phyloP scores from a whole-genome alignment of 2,329 filamentous ascomycete genomes.

The Trichoderma pleuroti region DNA sequence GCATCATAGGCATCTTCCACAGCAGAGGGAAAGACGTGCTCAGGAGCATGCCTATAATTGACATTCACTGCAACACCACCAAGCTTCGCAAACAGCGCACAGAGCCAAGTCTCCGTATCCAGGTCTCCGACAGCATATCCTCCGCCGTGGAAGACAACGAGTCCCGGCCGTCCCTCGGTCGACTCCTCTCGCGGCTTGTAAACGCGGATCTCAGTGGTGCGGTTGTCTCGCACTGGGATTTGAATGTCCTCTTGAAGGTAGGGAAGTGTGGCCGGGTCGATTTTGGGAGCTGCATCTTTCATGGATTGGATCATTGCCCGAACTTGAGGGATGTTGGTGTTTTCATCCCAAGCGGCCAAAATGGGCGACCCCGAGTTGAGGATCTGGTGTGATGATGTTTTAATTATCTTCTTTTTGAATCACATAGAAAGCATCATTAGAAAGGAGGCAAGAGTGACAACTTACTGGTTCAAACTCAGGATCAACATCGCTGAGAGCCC shows the following conservation, averaged over 20 bases:
- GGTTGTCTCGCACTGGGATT: constrained; percentile 25
- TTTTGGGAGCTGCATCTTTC: constrained; percentile 11
- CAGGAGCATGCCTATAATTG: constrained; percentile 29
- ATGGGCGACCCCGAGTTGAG: constrained; percentile 21
- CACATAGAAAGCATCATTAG: too few species aligned
- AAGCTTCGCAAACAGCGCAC: constrained; percentile 26
- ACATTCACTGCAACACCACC: constrained; percentile 26
- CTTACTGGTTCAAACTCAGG: constrained; percentile 23
- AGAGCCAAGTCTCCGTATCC: constrained; percentile 26
- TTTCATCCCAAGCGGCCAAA: constrained; percentile 23
- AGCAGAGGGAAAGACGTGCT: constrained; percentile 30
- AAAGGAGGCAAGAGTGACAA: background rate
- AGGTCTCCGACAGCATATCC: constrained; percentile 29
- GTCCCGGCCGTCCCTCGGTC: constrained; percentile 20
- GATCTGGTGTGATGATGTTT: background rate
- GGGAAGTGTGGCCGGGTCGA: constrained; percentile 21
- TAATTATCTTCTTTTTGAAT: background rate
- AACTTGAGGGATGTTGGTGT: constrained; percentile 25
- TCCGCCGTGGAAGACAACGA: constrained; percentile 29
- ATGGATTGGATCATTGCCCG: constrained; percentile 23
- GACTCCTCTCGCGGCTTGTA: constrained; percentile 24
- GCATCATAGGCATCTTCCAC: constrained; percentile 30
- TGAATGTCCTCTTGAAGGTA: constrained; percentile 25
- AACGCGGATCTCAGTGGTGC: constrained; percentile 23
- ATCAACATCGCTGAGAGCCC: constrained; percentile 23